Base-by-base conservation (phyloP, 73 alveolate genomes). In the Paramecium bursaria region DNA sequence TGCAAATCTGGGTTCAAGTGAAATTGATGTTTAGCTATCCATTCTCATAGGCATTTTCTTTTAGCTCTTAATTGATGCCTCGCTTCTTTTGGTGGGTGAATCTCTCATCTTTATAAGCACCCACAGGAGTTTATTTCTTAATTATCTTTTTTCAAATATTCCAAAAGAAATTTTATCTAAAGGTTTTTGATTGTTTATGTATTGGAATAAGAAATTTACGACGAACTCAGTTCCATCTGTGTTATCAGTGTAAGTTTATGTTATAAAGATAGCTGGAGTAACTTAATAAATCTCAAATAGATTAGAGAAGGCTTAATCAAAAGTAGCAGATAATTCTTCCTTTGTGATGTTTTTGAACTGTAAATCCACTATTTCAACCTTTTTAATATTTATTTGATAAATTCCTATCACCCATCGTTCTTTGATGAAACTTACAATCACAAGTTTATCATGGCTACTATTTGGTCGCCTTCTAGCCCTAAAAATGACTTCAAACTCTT, bases 151-250 rank as follows among this genome's bases (percentile, higher is more conserved):
- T 3, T 67, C 82, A n/a, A 29, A 35, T 39, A 35, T 39, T 21
- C 82, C 82, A 67, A 67, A 67, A 39, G 33, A 39, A 15, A 67
- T 42, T 15, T 67, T 67, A 35, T 67, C 82, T n/a, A n/a, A n/a
- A 4, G 46, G 23, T 1, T 9, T 1, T 11, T 33, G 33, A n/a
- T 46, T 57, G 17, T 67, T 31, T 1, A 44, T 33, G 21, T 39
- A 67, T 31, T 31, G 10, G 60, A 53, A 67, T 31, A 67, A 47
- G 26, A 25, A 67, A 67, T 67, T 67, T 0, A 67, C 29, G 21
- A 67, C 30, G 44, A 39, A 67, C 19, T 67, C 82, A 14, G 82
- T 67, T 4, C 82, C 82, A 67, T 67, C 82, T 33, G 82, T 14
- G 14, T 57, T 35, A 67, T 67, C 82, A n/a, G 82, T 67, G 21